Evolutionary conservation across 345 rosid genomes (phyloP).

Genomic region (Mallotus nudiflorus): DNA sequence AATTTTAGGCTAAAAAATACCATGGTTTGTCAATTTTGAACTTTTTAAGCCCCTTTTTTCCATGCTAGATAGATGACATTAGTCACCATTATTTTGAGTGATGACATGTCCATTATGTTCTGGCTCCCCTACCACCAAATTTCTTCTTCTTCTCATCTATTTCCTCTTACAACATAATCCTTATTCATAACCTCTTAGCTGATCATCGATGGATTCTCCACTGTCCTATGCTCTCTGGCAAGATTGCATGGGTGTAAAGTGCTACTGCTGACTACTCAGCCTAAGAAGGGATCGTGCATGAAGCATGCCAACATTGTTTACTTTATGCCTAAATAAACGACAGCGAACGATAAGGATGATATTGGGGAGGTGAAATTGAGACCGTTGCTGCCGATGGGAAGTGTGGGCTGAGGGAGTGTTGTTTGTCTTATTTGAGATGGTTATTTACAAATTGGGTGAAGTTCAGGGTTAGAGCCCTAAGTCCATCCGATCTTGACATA

Average conservation of each 20-base stretch:
- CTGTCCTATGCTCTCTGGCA: conserved; percentile 71
- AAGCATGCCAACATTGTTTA: conserved; percentile 64
- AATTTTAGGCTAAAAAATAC: too few relatives aligned
- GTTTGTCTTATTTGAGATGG: conserved; percentile 94
- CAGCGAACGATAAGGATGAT: conserved; percentile 55
- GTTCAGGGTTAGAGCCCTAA: conserved; percentile 57
- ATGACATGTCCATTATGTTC: too few relatives aligned
- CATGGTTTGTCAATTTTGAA: too few relatives aligned
- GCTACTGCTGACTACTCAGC: conserved; percentile 64
- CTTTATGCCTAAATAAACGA: conserved; percentile 76
- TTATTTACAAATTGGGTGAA: conserved; percentile 62
- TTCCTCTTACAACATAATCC: too few relatives aligned
- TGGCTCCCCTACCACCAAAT: too few relatives aligned
- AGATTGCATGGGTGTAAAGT: conserved; percentile 59
- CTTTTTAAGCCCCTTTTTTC: too few relatives aligned
- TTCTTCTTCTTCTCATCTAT: too few relatives aligned
- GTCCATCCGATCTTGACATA: conserved; percentile 78
- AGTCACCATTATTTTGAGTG: too few relatives aligned
- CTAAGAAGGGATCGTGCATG: conserved; percentile 56
- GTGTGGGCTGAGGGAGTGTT: conserved; percentile 80
- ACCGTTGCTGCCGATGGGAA: conserved; percentile 85
- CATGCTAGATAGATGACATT: too few relatives aligned
- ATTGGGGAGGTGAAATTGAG: conserved; percentile 19
- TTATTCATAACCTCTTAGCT: too few relatives aligned
- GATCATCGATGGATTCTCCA: conserved; percentile 88